A percentile compares a stretch with the other conserved stretches of the same genome.
These are phyloP conservation scores for Chaetothyriales sp. DNA, from an alignment of 2,329 filamentous ascomycete genomes.

Conservation along the genomic window DNA sequence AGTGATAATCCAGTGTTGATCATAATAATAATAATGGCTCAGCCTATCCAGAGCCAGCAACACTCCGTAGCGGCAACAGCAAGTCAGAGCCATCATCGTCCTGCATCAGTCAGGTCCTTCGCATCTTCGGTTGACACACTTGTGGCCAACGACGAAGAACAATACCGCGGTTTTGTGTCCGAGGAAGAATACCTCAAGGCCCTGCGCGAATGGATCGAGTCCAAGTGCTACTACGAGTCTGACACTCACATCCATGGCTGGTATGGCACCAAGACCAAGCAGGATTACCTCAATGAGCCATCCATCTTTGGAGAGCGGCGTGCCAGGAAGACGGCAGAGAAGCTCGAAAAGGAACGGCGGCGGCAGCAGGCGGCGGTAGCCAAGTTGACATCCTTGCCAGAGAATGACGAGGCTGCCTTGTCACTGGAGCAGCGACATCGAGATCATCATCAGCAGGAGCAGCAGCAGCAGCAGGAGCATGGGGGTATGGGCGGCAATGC, in stretches of 20 bases:
- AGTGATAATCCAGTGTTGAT: too few species aligned
- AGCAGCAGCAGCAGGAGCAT: too few species aligned
- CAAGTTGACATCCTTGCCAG: neutral
- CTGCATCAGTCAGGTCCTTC: conserved; percentile 22
- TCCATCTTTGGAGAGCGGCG: conserved; percentile 1
- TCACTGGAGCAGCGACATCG: neutral
- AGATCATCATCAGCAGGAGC: too few species aligned
- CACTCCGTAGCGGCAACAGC: too few species aligned
- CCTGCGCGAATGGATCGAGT: conserved; percentile 8
- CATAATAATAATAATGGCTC: too few species aligned
- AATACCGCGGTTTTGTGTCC: conserved; percentile 10
- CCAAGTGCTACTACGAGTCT: conserved; percentile 7
- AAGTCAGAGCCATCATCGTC: too few species aligned
- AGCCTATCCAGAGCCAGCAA: too few species aligned
- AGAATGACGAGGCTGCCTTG: neutral
- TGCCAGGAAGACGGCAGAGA: neutral
- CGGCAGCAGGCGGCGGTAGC: neutral
- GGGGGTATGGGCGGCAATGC: too few species aligned
- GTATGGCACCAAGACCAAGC: conserved; percentile 9
- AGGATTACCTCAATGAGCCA: conserved; percentile 6
- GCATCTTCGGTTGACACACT: conserved; percentile 37
- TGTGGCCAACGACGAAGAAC: conserved; percentile 7
- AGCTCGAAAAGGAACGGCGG: neutral
- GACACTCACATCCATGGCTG: conserved; percentile 8
- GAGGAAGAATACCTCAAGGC: conserved; percentile 9